Percentiles rank a stretch among this genome's conserved stretches.
Conservation (phyloP, 345 rosid genomes). For the Eucalyptus dawsonii region DNA sequence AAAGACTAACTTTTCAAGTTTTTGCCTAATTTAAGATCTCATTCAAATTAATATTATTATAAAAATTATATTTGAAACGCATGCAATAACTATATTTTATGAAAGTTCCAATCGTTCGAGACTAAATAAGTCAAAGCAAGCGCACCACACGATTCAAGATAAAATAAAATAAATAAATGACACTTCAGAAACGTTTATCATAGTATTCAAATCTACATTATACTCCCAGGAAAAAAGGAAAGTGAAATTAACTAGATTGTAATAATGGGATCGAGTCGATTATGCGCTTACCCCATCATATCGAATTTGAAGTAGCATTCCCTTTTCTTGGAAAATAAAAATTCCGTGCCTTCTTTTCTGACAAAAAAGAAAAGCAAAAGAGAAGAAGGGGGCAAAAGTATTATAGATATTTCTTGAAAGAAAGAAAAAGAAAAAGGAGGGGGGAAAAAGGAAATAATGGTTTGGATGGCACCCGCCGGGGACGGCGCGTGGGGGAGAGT, state of each 20-base stretch:
- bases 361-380: background rate
- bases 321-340: background rate
- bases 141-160: accelerated
- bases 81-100: no score
- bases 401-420: background rate
- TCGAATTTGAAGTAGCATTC: background rate
- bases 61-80: background rate
- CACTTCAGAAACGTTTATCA: accelerated
- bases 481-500: background rate
- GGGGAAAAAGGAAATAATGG: background rate
- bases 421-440: background rate
- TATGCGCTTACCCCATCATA: background rate
- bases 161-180: no score
- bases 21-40: background rate
- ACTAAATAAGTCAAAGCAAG: background rate
- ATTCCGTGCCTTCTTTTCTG: background rate
- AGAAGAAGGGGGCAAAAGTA: background rate
- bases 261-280: background rate
- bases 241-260: background rate
- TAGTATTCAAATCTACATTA: background rate
- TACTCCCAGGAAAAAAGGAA: accelerated
- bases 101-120: background rate
- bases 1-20: background rate
- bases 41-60: background rate
- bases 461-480: background rate